Base-by-base conservation (phyloP, 2,329 filamentous ascomycete genomes). In the Aspergillus phoenicis region DNA sequence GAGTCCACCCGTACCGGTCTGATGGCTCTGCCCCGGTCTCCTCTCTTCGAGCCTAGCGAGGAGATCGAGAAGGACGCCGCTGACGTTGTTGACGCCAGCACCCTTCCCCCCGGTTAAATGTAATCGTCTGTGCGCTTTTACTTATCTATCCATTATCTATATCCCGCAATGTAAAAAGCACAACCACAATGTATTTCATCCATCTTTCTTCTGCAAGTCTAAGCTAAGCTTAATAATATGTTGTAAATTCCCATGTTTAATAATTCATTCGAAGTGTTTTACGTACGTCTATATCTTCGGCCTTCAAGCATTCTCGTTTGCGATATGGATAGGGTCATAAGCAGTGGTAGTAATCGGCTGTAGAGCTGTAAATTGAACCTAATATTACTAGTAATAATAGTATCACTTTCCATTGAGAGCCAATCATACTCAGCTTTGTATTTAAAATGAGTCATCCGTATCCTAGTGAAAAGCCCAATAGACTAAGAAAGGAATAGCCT, bases 1-100 rank as follows among this genome's bases (percentile, higher is more conserved):
- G 95, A 99, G 81, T 97, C 93, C 54, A 93, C 94, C 55, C 88
- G 95, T 63, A 98, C 95, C 60, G 95, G 95, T 77, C 85, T 99
- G 61, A 99, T 98, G 94, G 95, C 95, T 52, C 84, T 99, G 67
- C 95, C 95, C 60, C 90, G 95, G 68, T 97, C 95, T 38, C 95
- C 95, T 41, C 86, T 99, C 51, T 87, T 91, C 64, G 89, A 87
- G 61, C 85, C 87, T 24, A 85, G 85, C 57, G 91, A 94, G 66
- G 86, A 92, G 62, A 75, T 88, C 10, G 84, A 89, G 67, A 97
- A 95, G 83, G 94, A 98, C 61, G 92, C 94, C 7, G 91, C 95
- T 70, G 95, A 99, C 68, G 87, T 97, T 75, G 94, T 99, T 57
- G 95, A 99, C 78, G 91, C 89, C 67, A 97, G 93, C 85, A 88